These are phyloP conservation scores for Corynascus novoguineensis DNA, from an alignment of 495 filamentous ascomycete genomes.

Conservation along the genomic window DNA sequence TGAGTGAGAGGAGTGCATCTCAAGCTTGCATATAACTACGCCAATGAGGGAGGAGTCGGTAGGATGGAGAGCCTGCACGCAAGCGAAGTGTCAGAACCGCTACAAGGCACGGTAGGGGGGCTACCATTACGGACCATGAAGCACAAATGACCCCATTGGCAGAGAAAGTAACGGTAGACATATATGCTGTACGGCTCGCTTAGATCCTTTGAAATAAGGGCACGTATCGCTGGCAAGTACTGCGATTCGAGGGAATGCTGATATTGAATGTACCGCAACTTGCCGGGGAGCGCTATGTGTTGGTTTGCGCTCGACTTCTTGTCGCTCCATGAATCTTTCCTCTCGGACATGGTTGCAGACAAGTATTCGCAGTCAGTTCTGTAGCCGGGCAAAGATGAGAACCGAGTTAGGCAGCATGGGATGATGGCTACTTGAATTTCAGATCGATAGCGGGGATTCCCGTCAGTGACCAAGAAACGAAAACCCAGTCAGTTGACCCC, in stretches of 20 bases:
- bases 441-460: too few species aligned
- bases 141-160: conserved; percentile 95
- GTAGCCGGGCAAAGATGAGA: too few species aligned
- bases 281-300: conserved; percentile 35
- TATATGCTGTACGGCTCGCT: conserved; percentile 99
- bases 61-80: conserved; percentile 60
- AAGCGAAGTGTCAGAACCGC: background rate
- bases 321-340: background rate
- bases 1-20: conserved; percentile 66
- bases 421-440: too few species aligned
- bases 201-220: conserved; percentile 92
- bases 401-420: too few species aligned
- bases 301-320: conserved; percentile 23
- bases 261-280: conserved; percentile 81
- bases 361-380: too few species aligned
- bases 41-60: conserved; percentile 56
- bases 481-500: too few species aligned
- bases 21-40: conserved; percentile 94
- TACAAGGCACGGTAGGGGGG: background rate
- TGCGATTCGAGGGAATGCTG: conserved; percentile 67
- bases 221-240: conserved; percentile 82
- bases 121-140: conserved; percentile 60
- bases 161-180: conserved; percentile 97
- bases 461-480: too few species aligned
- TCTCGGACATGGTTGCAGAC: background rate